Percentiles rank a stretch among this genome's conserved stretches.
These are phyloP conservation scores for Camillea tinctor DNA, from an alignment of 2,329 filamentous ascomycete genomes.

Conservation along the genomic window DNA sequence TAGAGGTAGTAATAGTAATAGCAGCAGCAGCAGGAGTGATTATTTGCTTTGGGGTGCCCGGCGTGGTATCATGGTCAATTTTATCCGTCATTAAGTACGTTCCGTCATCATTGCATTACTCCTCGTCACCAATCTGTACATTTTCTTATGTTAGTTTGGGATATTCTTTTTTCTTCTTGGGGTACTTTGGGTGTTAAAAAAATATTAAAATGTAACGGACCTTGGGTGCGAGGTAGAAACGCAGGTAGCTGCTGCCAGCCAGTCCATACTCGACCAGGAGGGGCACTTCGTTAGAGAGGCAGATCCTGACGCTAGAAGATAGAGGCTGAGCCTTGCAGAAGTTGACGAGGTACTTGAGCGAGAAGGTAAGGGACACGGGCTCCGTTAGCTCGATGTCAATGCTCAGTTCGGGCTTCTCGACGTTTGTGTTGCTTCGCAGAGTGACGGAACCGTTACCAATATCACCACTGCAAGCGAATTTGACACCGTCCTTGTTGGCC, in stretches of 20 bases:
- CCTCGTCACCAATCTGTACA: conserved; percentile 66
- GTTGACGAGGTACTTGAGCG: conserved; percentile 98
- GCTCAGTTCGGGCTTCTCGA: conserved; percentile 84
- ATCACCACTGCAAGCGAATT: conserved; percentile 89
- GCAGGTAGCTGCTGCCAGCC: conserved; percentile 79
- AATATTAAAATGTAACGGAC: conserved; percentile 47
- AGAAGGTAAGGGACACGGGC: conserved; percentile 93
- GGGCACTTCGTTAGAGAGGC: conserved; percentile 93
- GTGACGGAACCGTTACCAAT: conserved; percentile 95
- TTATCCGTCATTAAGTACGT: conserved; percentile 14
- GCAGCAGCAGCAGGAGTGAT: neutral
- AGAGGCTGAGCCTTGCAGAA: conserved; percentile 97
- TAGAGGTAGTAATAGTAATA: neutral
- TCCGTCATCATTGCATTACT: conserved; percentile 38
- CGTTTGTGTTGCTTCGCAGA: conserved; percentile 80
- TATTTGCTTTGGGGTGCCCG: conserved; percentile 8
- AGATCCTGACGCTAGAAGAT: conserved; percentile 81
- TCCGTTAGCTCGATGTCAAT: conserved; percentile 89
- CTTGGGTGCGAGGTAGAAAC: conserved; percentile 99
- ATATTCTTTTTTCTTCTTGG: neutral
- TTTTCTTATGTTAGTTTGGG: neutral
- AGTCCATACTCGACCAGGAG: conserved; percentile 90
- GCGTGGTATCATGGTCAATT: conserved; percentile 19
- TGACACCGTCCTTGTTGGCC: conserved; percentile 94
- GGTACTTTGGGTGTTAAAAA: neutral